Base-by-base conservation (phyloP, 139 green algal species). In the Mychonastes homosphaera region DNA sequence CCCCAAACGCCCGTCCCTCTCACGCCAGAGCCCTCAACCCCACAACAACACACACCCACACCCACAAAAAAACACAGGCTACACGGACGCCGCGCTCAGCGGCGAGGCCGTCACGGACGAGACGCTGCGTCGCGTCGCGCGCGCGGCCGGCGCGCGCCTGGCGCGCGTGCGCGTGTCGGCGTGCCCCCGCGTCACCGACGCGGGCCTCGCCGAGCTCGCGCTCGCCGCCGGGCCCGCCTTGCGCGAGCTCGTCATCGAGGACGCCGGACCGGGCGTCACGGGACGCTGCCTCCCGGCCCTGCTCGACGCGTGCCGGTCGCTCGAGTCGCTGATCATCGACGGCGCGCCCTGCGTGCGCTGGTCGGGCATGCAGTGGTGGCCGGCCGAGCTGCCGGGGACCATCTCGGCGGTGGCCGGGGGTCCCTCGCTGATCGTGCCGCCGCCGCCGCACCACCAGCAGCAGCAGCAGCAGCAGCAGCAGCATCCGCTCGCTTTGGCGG, bases 41-140 rank as follows among this genome's bases (percentile, higher is more conserved):
- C 6, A 6, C 24, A 9, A 16, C 7, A 33, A 16, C 27, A 13
- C 33, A 16, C 15, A 5, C 50, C 24, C 3, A 3, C 24, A 9
- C 50, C 7, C 15, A 10, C 26, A 40, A 10, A 6, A 13, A 6
- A 10, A 10, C 18, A 24, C 65, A 83, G 76, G 76, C 3, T 83
- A 83, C 35, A 65, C 65, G 6, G 67, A 78, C 5, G 63, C 71
- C 1, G 46, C 29, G 2, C 67, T 80, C 6, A 69, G 61, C 3
- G 76, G 76, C 13, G 76, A 80, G n/a, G 62, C 44, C 10, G 56
- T 77, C 0, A 73, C 58, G 2, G 72, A 83, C 44, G 53, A 55
- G 6, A 49, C 77, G 8, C 38, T 83, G n/a, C n/a, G 36, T 4
- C 35, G 56, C 4, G 53, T 76, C 0, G 49, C 69, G 8, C 6